Base-by-base conservation (phyloP, 2,329 filamentous ascomycete genomes). In the Penicillium sp. region DNA sequence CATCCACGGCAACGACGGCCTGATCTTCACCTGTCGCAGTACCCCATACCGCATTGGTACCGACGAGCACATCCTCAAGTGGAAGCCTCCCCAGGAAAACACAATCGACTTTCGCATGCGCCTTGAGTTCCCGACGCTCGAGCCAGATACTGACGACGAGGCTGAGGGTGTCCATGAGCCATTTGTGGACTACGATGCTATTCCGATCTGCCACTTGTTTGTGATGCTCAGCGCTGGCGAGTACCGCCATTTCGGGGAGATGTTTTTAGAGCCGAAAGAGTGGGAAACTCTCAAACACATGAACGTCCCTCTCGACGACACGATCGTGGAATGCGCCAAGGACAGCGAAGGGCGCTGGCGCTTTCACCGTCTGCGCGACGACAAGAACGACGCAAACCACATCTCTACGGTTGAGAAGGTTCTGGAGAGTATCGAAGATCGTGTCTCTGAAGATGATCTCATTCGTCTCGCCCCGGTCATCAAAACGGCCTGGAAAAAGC, bases 71-170 rank as follows among this genome's bases (percentile, higher is more conserved):
- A 99, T 97, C 59, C 80, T 99, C 38, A 99, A 99, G 74, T 99
- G 94, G 94, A 99, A 99, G 76, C 92, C 93, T 0, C 91, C 91
- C 4, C 82, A 90, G 61, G 94, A 99, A 73, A 99, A 99, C 77
- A 96, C 92, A 0, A 86, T 99, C 63, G 94, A 99, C 72, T 97
- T 96, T 72, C 84, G 89, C 40, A 82, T 97, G 65, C 84, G 84
- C 48, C 82, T 99, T 42, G 80, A 83, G 11, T 97, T 97, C 67
- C 89, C 89, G 0, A 69, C 80, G 0, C 79, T 88, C n/a, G 83
- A 90, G 55, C 88, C 88, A 1, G 84, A 88, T 66, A 82, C 84
- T 13, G 75, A 80, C 14, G 89, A 94, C 64, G 83, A 84, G 43
- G 83, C 85, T 32, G 87, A 90, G 16, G 87, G 86, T 16, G 73